phyloP scores from a whole-genome alignment of 805 yeast species.

The Hanseniaspora nectarophila region DNA sequence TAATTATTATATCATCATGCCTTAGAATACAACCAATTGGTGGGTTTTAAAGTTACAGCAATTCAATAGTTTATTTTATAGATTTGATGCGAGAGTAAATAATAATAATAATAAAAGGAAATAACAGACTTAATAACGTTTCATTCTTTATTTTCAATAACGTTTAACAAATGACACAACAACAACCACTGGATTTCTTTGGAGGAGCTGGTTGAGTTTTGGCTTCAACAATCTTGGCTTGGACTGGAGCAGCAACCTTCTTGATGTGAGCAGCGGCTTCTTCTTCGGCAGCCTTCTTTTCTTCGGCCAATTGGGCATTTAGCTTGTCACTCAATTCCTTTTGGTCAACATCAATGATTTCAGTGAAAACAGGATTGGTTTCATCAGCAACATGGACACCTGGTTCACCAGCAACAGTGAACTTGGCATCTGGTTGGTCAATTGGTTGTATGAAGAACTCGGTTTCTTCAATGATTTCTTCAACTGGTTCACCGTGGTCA shows the following conservation, averaged over 20 bases:
- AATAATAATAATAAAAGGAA: neutral
- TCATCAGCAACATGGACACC: slow-evolving; percentile 33
- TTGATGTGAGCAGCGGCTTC: slow-evolving; percentile 5
- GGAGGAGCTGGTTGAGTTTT: slow-evolving; percentile 16
- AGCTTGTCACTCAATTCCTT: slow-evolving; percentile 43
- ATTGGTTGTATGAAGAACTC: slow-evolving; percentile 7
- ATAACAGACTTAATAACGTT: too few relatives aligned
- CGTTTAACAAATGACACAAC: slow-evolving; percentile 7
- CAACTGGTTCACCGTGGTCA: slow-evolving; percentile 41
- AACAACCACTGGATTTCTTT: slow-evolving; percentile 9
- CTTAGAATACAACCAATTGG: too few relatives aligned
- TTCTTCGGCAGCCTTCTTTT: slow-evolving; percentile 10
- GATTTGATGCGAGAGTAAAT: too few relatives aligned
- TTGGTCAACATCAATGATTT: slow-evolving; percentile 45
- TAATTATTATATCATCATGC: too few relatives aligned
- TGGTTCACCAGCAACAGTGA: slow-evolving; percentile 37
- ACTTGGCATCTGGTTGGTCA: slow-evolving; percentile 13
- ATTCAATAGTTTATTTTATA: too few relatives aligned
- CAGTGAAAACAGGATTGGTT: slow-evolving; percentile 42
- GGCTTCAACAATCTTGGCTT: slow-evolving; percentile 16
- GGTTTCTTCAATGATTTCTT: slow-evolving; percentile 34
- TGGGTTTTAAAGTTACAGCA: too few relatives aligned
- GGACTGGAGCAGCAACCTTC: slow-evolving; percentile 8
- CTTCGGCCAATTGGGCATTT: slow-evolving; percentile 16
- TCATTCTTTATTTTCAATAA: neutral